phyloP scores from a whole-genome alignment of 192 early-diverging fungal genomes.

The Coemansia biformis region DNA sequence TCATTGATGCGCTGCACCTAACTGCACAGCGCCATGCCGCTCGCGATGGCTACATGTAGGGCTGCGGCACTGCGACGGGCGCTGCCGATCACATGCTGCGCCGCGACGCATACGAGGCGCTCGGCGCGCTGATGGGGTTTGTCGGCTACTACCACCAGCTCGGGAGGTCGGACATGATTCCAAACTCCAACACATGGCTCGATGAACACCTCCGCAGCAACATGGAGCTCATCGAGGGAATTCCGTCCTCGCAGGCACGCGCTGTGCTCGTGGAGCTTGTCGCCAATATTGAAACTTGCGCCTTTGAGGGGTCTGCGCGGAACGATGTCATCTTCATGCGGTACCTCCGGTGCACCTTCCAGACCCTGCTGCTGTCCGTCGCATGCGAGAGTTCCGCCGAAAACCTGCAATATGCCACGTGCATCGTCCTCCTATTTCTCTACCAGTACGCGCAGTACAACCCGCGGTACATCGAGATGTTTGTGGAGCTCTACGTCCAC shows the following conservation, averaged over 20 bases:
- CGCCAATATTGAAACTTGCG: constrained; percentile 20
- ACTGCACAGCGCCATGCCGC: no score
- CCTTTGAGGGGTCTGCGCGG: constrained; percentile 3
- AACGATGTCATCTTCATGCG: constrained; percentile 11
- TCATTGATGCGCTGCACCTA: no score
- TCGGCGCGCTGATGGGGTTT: constrained; percentile 21
- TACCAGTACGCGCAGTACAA: constrained; percentile 33
- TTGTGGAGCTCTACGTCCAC: constrained; percentile 24
- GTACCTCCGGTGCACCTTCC: constrained; percentile 22
- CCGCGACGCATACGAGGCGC: constrained; percentile 17
- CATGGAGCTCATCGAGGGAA: neutral
- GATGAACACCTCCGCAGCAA: neutral
- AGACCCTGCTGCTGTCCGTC: constrained; percentile 25
- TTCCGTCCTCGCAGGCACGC: neutral
- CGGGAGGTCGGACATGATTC: constrained; percentile 20
- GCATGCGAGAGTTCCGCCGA: constrained; percentile 12
- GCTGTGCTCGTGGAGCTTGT: neutral
- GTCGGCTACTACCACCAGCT: constrained; percentile 39
- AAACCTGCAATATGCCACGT: constrained; percentile 32
- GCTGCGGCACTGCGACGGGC: no score
- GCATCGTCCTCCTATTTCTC: constrained; percentile 19
- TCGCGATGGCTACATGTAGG: no score
- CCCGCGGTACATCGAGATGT: constrained; percentile 19
- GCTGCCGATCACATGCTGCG: constrained; percentile 3
- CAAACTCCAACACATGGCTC: neutral